Evolutionary conservation across 2,329 filamentous ascomycete species (phyloP).

Genomic region (Aaosphaeria arxii): DNA sequence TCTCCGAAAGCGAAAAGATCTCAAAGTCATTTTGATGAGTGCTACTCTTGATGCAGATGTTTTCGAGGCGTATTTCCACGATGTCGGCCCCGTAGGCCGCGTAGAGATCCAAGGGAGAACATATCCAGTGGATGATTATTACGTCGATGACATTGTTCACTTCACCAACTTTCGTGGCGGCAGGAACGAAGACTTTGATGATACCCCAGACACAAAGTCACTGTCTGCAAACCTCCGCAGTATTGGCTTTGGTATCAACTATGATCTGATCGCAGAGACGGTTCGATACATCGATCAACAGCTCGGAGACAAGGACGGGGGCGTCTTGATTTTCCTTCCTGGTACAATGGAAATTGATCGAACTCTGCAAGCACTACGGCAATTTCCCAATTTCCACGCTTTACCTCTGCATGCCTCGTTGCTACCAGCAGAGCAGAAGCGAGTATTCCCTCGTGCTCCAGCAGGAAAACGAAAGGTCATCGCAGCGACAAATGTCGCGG

Average conservation of each 20-base stretch:
- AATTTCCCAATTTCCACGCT: slow-evolving; percentile 67
- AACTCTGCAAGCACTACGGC: slow-evolving; percentile 65
- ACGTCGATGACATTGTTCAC: slow-evolving; percentile 81
- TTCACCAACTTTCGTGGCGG: slow-evolving; percentile 67
- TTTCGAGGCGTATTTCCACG: slow-evolving; percentile 80
- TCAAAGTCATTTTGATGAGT: slow-evolving; percentile 94
- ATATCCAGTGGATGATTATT: slow-evolving; percentile 84
- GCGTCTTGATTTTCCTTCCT: slow-evolving; percentile 92
- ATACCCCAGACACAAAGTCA: slow-evolving; percentile 48
- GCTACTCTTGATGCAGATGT: slow-evolving; percentile 87
- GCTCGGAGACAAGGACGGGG: slow-evolving; percentile 70
- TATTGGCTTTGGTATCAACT: slow-evolving; percentile 79
- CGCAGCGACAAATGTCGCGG: slow-evolving; percentile 92
- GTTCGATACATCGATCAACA: slow-evolving; percentile 79
- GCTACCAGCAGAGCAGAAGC: slow-evolving; percentile 80
- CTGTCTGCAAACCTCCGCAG: slow-evolving; percentile 42
- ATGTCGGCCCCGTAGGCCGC: slow-evolving; percentile 67
- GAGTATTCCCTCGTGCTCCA: slow-evolving; percentile 77
- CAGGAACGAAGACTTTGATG: slow-evolving; percentile 47
- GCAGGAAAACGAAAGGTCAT: slow-evolving; percentile 85
- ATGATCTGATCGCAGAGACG: slow-evolving; percentile 76
- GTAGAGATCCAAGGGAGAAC: slow-evolving; percentile 89
- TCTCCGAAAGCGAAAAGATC: slow-evolving; percentile 67
- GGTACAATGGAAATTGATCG: slow-evolving; percentile 89
- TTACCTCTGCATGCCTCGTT: slow-evolving; percentile 90